phyloP scores from a whole-genome alignment of 345 rosid species.

The rapeseed (Brassica napus) region Da-Ae NC_063444.1:24862001-24862500 shows the following conservation, averaged over 20 bases:
- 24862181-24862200: no score
- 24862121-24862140: no score
- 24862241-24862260: slow-evolving; percentile 83
- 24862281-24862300: not conserved
- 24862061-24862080: no score
- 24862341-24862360: not conserved
- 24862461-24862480: slow-evolving; percentile 75
- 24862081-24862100: no score
- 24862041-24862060: no score
- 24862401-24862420: slow-evolving; percentile 82
- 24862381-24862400: slow-evolving; percentile 86
- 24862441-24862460: slow-evolving; percentile 81
- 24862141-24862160: no score
- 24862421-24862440: slow-evolving; percentile 89
- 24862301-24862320: not conserved
- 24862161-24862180: no score
- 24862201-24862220: no score
- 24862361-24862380: slow-evolving; percentile 78
- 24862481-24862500: slow-evolving; percentile 41
- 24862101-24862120: no score
- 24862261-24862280: slow-evolving; percentile 86
- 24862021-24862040: no score
- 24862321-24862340: slow-evolving; percentile 1
- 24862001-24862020: no score
- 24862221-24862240: slow-evolving; percentile 42